Percentiles rank a stretch among this genome's conserved stretches.
phyloP scores from a whole-genome alignment of 2,329 filamentous ascomycete genomes.

The Ophiostoma himal-ulmi region DNA sequence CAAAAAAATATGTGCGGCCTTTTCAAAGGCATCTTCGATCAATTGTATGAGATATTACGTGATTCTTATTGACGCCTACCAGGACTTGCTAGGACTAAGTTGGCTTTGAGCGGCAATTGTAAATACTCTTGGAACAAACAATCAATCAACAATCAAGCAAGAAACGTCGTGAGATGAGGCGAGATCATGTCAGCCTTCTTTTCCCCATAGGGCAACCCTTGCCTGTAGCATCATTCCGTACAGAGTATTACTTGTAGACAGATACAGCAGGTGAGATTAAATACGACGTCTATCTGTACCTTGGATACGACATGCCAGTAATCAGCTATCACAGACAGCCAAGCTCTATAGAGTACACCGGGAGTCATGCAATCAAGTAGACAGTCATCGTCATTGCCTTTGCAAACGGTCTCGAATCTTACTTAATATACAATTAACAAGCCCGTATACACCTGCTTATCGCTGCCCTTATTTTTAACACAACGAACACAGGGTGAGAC shows the following conservation, averaged over 20 bases:
- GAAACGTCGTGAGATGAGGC: not conserved
- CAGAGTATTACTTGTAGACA: not conserved
- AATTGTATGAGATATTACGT: too few relatives aligned
- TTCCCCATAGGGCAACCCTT: not conserved
- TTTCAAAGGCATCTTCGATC: too few relatives aligned
- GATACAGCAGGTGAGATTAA: not conserved
- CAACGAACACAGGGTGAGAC: not conserved
- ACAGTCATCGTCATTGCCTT: too few relatives aligned
- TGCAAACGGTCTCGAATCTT: too few relatives aligned
- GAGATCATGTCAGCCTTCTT: not conserved
- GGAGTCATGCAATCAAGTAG: not conserved
- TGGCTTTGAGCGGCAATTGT: too few relatives aligned
- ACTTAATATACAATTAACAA: not conserved
- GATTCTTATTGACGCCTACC: too few relatives aligned
- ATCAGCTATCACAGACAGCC: not conserved
- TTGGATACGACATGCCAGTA: not conserved
- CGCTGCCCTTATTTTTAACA: not conserved
- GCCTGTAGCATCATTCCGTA: not conserved
- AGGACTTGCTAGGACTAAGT: too few relatives aligned
- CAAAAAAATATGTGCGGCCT: too few relatives aligned
- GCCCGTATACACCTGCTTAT: not conserved
- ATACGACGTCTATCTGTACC: not conserved
- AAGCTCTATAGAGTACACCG: not conserved
- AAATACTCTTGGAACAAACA: not conserved
- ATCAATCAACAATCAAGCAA: too few relatives aligned